A percentile compares a stretch with the other conserved stretches of the same genome.
Conservation (phyloP, 78 protist species). For the Dictyostelium brefeldianum region DNA sequence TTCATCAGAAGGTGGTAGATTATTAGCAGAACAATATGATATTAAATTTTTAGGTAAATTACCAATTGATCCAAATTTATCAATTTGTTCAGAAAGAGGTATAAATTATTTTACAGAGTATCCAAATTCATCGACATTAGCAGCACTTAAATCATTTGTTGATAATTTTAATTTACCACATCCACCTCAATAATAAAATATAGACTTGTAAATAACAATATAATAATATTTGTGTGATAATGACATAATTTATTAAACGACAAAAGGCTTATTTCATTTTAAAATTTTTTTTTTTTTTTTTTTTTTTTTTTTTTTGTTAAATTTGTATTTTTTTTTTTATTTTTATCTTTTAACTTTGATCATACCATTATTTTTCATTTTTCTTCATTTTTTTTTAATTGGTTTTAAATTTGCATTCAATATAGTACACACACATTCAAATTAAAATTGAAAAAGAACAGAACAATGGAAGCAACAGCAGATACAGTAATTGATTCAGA, state of each 20-base stretch:
- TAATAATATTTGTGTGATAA: not conserved
- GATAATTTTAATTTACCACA: constrained; percentile 7
- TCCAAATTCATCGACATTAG: constrained; percentile 65
- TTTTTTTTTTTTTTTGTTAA: not conserved
- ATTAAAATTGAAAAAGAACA: not conserved
- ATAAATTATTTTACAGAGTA: constrained; percentile 64
- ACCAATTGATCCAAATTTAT: constrained; percentile 90
- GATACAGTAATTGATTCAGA: not conserved
- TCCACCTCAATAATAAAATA: not conserved
- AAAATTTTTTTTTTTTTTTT: not conserved
- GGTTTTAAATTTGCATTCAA: not conserved
- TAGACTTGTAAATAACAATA: not conserved
- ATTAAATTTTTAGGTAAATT: constrained; percentile 87
- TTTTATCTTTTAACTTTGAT: not conserved
- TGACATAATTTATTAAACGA: not conserved
- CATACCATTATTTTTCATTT: not conserved
- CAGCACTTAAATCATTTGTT: constrained; percentile 29
- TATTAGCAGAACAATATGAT: constrained; percentile 72
- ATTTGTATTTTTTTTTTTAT: not conserved
- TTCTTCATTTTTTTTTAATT: not conserved
- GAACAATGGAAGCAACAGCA: not conserved
- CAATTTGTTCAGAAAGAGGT: constrained; percentile 74
- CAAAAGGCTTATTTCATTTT: not conserved
- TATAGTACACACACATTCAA: not conserved
- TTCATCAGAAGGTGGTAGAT: constrained; percentile 90